phyloP scores from a whole-genome alignment of 805 yeast species.

The Suhomyces vadensis region DNA sequence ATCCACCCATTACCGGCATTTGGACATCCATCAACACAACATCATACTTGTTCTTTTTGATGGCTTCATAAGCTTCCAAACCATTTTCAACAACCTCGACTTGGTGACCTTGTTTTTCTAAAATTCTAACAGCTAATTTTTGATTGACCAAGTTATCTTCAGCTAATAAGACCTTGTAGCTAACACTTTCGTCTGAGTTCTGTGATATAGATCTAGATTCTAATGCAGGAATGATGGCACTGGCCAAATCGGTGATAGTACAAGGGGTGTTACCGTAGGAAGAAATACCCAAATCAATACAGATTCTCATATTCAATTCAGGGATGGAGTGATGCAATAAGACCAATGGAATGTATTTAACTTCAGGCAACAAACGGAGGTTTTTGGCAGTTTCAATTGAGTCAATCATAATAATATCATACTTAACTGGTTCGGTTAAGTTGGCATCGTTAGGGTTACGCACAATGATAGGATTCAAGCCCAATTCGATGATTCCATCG shows the following conservation, averaged over 20 bases:
- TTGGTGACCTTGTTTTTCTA: conserved; percentile 82
- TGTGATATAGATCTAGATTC: conserved; percentile 81
- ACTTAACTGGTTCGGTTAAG: conserved; percentile 56
- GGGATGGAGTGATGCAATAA: conserved; percentile 75
- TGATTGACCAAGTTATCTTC: conserved; percentile 89
- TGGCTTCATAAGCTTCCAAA: conserved; percentile 75
- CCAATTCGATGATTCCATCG: conserved; percentile 51
- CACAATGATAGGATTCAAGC: conserved; percentile 63
- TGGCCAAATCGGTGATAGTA: conserved; percentile 75
- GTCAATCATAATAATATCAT: conserved; percentile 82
- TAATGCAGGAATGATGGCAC: conserved; percentile 79
- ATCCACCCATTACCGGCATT: conserved; percentile 96
- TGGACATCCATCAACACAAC: conserved; percentile 91
- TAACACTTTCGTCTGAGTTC: conserved; percentile 73
- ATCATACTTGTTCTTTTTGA: conserved; percentile 66
- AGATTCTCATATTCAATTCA: conserved; percentile 73
- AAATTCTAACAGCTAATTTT: conserved; percentile 79
- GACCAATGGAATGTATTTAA: conserved; percentile 83
- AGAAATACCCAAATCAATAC: conserved; percentile 83
- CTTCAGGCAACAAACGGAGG: conserved; percentile 68
- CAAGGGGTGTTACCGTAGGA: conserved; percentile 90
- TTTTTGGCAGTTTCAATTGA: conserved; percentile 71
- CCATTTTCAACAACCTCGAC: conserved; percentile 89
- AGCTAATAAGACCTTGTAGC: conserved; percentile 74
- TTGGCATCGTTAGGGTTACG: conserved; percentile 57